phyloP scores from a whole-genome alignment of 2,329 filamentous ascomycete genomes.

The Aspergillus luchuensis region DNA sequence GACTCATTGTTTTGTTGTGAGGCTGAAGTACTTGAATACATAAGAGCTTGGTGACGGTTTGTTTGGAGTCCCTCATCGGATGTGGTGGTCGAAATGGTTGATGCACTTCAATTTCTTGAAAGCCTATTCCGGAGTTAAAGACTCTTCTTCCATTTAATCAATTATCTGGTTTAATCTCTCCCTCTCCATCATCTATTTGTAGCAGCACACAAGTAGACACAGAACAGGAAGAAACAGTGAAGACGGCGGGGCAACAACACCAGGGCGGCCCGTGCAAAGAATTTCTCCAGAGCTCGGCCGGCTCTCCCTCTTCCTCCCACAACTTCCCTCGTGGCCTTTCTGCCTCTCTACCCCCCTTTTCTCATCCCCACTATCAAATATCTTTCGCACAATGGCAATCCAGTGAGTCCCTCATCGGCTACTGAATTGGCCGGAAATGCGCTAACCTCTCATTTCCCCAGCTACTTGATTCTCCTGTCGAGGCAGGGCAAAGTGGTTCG shows the following conservation, averaged over 20 bases:
- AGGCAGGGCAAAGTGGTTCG: conserved; percentile 98
- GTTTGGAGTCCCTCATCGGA: neutral
- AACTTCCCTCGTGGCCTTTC: conserved; percentile 18
- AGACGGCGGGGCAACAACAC: conserved; percentile 2
- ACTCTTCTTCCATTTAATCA: neutral
- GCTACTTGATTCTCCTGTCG: conserved; percentile 96
- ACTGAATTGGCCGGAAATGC: conserved; percentile 1
- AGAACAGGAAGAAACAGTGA: too few species aligned
- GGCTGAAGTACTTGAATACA: neutral
- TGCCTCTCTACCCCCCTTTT: conserved; percentile 10
- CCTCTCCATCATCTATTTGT: neutral
- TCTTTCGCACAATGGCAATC: conserved; percentile 35
- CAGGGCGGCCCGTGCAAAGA: conserved; percentile 23
- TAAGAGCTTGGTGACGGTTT: neutral
- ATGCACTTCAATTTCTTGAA: too few species aligned
- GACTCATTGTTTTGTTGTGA: neutral
- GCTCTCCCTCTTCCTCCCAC: conserved; percentile 13
- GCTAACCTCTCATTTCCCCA: conserved; percentile 44
- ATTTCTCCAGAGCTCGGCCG: conserved; percentile 17
- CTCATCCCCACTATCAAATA: conserved; percentile 3
- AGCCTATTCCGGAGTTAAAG: too few species aligned
- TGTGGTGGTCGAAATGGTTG: neutral
- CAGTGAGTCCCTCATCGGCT: conserved; percentile 28
- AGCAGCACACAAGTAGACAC: too few species aligned
- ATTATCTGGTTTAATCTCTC: neutral